Percentiles rank a stretch among this genome's conserved stretches.
Conservation (phyloP, 2,329 filamentous ascomycete genomes). For the Curvularia sp. region DNA sequence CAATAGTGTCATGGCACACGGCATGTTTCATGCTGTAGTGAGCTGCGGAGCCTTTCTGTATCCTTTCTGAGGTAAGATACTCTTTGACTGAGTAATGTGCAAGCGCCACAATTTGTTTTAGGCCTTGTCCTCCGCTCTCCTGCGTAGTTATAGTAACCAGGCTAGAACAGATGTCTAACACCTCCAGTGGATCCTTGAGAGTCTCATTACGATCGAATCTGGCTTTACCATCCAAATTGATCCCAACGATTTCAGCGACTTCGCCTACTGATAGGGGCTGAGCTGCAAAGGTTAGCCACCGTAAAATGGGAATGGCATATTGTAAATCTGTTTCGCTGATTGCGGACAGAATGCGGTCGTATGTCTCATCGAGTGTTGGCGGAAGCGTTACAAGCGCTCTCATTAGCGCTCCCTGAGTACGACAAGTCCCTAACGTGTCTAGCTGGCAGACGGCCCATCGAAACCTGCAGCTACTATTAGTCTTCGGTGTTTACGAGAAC, state of each 20-base stretch:
- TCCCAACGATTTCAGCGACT: conserved; percentile 34
- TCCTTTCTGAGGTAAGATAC: conserved; percentile 42
- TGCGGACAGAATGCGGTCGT: conserved; percentile 34
- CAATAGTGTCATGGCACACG: conserved; percentile 31
- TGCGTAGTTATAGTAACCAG: conserved; percentile 34
- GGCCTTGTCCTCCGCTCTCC: not conserved
- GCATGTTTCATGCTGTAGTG: conserved; percentile 35
- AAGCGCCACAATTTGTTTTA: conserved; percentile 23
- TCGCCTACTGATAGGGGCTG: conserved; percentile 32
- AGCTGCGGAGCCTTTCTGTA: conserved; percentile 27
- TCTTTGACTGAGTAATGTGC: conserved; percentile 49
- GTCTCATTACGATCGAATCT: conserved; percentile 46
- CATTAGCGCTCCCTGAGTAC: conserved; percentile 27
- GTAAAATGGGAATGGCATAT: conserved; percentile 26
- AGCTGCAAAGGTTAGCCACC: conserved; percentile 34
- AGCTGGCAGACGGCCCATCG: conserved; percentile 39
- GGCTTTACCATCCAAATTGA: conserved; percentile 32
- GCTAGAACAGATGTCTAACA: conserved; percentile 41
- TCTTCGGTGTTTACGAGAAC: not conserved
- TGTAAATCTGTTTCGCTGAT: conserved; percentile 28
- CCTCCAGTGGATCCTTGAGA: conserved; percentile 45
- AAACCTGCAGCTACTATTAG: conserved; percentile 31
- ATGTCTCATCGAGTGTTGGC: conserved; percentile 36
- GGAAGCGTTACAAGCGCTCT: conserved; percentile 31
- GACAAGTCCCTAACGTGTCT: conserved; percentile 28